A percentile compares a stretch with the other conserved stretches of the same genome.
These are phyloP conservation scores for Byssochlamys sp. DNA, from an alignment of 2,329 filamentous ascomycete species.

Conservation along the genomic window DNA sequence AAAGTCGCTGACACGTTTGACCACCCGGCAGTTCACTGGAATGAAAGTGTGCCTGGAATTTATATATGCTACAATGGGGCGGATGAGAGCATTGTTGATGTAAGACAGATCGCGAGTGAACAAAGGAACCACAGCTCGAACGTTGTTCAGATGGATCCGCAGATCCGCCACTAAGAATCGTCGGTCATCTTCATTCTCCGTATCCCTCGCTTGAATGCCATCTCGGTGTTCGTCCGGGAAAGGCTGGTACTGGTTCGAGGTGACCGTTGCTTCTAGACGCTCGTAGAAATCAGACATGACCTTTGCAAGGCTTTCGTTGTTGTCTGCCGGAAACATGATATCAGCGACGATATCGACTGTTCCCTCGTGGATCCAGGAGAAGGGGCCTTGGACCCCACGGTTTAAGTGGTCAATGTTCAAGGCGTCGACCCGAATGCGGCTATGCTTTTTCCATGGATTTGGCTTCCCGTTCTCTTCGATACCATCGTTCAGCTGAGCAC, in stretches of 20 bases:
- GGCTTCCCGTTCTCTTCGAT: conserved; percentile 53
- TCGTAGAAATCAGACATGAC: conserved; percentile 97
- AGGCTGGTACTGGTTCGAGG: conserved; percentile 55
- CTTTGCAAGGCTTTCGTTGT: conserved; percentile 79
- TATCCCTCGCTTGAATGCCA: conserved; percentile 16
- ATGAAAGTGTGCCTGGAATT: conserved; percentile 93
- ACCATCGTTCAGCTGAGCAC: conserved; percentile 49
- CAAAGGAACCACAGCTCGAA: conserved; percentile 81
- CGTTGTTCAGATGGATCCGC: conserved; percentile 87
- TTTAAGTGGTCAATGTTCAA: conserved; percentile 94
- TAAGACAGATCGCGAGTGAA: conserved; percentile 90
- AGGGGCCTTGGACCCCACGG: conserved; percentile 80
- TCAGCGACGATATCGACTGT: conserved; percentile 95
- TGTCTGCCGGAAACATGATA: conserved; percentile 83
- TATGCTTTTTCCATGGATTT: conserved; percentile 89
- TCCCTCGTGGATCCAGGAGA: conserved; percentile 95
- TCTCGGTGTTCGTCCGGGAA: background rate
- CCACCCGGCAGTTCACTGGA: conserved; percentile 84
- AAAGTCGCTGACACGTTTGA: conserved; percentile 81
- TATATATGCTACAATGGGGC: conserved; percentile 95
- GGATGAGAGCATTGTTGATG: conserved; percentile 86
- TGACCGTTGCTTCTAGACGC: conserved; percentile 84
- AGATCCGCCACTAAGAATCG: conserved; percentile 88
- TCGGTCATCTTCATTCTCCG: conserved; percentile 47
- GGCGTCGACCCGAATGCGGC: conserved; percentile 79